phyloP scores from a whole-genome alignment of 495 filamentous ascomycete genomes.

The Talaromyces borbonicus region DNA sequence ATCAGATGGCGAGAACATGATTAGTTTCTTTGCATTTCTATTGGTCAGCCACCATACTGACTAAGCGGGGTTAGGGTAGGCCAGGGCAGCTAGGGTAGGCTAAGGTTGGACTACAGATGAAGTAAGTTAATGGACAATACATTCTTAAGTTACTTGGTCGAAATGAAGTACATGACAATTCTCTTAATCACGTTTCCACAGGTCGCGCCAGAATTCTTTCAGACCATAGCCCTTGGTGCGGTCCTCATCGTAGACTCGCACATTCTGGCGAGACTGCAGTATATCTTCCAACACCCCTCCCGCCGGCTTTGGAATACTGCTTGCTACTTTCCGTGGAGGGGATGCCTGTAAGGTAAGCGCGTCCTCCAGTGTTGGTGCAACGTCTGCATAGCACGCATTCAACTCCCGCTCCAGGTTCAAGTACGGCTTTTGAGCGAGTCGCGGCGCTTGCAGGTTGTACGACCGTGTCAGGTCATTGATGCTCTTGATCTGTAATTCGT shows the following conservation, averaged over 20 bases:
- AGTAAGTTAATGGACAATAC: too few relatives aligned
- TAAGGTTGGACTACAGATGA: too few relatives aligned
- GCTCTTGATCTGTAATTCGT: conserved; percentile 63
- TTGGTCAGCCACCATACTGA: not conserved
- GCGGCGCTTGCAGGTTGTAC: conserved; percentile 92
- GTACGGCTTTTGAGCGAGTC: conserved; percentile 89
- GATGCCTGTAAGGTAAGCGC: conserved; percentile 62
- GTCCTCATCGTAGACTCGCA: conserved; percentile 59
- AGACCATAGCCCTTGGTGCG: conserved; percentile 68
- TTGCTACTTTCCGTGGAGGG: conserved; percentile 26
- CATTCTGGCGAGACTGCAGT: conserved; percentile 39
- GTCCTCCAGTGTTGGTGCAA: conserved; percentile 63
- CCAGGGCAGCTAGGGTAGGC: too few relatives aligned
- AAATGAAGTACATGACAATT: too few relatives aligned
- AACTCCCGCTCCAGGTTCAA: conserved; percentile 78
- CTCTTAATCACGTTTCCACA: conserved; percentile 29
- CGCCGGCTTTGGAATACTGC: not conserved
- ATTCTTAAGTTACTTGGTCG: conserved; percentile 3
- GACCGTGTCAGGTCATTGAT: conserved; percentile 74
- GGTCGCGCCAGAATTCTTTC: conserved; percentile 77
- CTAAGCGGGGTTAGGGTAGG: too few relatives aligned
- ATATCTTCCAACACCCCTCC: conserved; percentile 21
- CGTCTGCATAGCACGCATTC: conserved; percentile 68
- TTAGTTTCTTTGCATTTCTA: not conserved
- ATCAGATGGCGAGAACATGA: too few relatives aligned